Evolutionary conservation across 2,329 filamentous ascomycete genomes (phyloP).

Genomic region (Alternaria incomplexa): DNA sequence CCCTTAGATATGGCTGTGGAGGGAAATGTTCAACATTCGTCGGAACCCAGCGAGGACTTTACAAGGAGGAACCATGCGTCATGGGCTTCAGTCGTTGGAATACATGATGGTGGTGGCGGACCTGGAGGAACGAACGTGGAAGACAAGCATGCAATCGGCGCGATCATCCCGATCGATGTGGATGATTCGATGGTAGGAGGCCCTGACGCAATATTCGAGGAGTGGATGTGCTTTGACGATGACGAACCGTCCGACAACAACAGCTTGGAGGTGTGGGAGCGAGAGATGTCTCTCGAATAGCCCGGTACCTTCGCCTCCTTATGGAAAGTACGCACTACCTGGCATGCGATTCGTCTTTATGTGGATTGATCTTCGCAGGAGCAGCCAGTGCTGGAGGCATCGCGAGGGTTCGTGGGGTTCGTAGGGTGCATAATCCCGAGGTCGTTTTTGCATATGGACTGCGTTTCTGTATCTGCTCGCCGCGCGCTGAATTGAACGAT

Average conservation of each 20-base stretch:
- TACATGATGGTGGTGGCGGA: neutral
- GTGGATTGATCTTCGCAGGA: neutral
- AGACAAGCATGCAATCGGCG: neutral
- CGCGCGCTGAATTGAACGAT: too few species aligned
- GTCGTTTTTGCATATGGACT: neutral
- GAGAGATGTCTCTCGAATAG: neutral
- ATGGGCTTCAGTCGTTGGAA: neutral
- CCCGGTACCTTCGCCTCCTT: neutral
- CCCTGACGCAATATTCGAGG: neutral
- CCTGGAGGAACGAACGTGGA: neutral
- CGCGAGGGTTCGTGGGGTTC: neutral
- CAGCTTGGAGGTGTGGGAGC: neutral
- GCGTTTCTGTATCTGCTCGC: too few species aligned
- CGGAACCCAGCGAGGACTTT: neutral
- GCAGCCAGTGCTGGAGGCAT: neutral
- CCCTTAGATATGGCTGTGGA: too few species aligned
- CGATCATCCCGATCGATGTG: neutral
- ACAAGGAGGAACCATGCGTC: neutral
- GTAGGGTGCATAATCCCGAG: neutral
- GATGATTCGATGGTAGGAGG: neutral
- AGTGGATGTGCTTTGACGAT: neutral
- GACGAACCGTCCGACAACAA: neutral
- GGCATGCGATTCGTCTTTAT: rapidly evolving
- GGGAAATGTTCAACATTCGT: too few species aligned
- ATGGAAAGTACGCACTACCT: neutral